Evolutionary conservation across 345 rosid genomes (phyloP).

Genomic region (Citrus cavaleriei): DNA sequence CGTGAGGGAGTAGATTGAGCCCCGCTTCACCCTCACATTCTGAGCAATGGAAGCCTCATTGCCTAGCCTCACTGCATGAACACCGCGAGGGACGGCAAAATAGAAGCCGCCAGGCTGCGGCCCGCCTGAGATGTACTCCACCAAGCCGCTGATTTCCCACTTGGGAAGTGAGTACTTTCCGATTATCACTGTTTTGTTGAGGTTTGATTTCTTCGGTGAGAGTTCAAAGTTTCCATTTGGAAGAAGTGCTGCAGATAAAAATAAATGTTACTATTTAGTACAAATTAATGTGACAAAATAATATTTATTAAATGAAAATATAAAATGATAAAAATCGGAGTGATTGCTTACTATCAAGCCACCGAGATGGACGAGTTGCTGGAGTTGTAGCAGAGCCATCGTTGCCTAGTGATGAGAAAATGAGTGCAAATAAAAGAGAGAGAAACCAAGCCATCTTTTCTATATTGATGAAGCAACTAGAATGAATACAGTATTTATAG

Average conservation of each 20-base stretch:
- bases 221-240: constrained; percentile 71
- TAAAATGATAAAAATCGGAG: no score
- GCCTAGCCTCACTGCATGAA: constrained; percentile 77
- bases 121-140: constrained; percentile 68
- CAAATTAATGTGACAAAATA: not conserved
- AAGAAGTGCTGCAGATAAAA: constrained; percentile 38
- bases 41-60: constrained; percentile 80
- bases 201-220: constrained; percentile 51
- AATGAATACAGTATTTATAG: not conserved
- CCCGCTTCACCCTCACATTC: constrained; percentile 36
- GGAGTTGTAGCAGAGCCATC: constrained; percentile 3
- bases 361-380: constrained; percentile 3
- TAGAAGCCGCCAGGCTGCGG: constrained; percentile 86
- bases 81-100: constrained; percentile 62
- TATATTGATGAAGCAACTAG: not conserved
- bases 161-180: constrained; percentile 82
- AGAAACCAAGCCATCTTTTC: constrained; percentile 19
- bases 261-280: no score
- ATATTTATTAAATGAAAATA: no score
- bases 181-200: constrained; percentile 59
- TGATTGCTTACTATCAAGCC: constrained; percentile 30
- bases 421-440: constrained; percentile 6
- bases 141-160: constrained; percentile 71
- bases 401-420: constrained; percentile 6
- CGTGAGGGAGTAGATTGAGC: constrained; percentile 54